Percentiles rank a stretch among this genome's conserved stretches.
Evolutionary conservation across 2,329 filamentous ascomycete genomes (phyloP).

Genomic region (Talaromyces albobiverticillius): DNA sequence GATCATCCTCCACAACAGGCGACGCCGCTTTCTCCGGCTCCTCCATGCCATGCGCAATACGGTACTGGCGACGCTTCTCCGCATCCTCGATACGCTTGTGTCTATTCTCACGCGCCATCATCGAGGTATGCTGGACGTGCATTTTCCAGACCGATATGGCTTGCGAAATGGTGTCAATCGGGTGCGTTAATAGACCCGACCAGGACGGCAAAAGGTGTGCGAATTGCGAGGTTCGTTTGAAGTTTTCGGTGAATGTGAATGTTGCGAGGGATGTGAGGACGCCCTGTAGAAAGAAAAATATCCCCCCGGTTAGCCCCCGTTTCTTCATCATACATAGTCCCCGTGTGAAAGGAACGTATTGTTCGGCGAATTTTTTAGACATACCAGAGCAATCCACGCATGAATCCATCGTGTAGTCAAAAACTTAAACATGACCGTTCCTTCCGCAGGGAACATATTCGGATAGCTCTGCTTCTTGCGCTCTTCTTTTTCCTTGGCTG

Average conservation of each 20-base stretch:
- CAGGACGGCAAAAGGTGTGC: slow-evolving; percentile 72
- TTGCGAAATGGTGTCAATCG: slow-evolving; percentile 63
- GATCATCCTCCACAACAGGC: slow-evolving; percentile 34
- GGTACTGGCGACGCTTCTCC: slow-evolving; percentile 78
- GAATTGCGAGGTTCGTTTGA: slow-evolving; percentile 74
- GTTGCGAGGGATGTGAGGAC: slow-evolving; percentile 68
- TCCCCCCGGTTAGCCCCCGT: too few species aligned
- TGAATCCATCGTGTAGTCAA: slow-evolving; percentile 75
- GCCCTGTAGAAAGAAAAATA: too few species aligned
- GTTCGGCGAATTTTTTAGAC: too few species aligned
- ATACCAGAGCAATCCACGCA: slow-evolving; percentile 77
- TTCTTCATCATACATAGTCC: too few species aligned
- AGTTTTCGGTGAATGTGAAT: slow-evolving; percentile 74
- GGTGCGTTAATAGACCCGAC: slow-evolving; percentile 66
- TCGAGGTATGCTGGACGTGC: slow-evolving; percentile 69
- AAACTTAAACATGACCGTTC: slow-evolving; percentile 81
- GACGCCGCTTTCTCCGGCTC: slow-evolving; percentile 32
- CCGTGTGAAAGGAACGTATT: too few species aligned
- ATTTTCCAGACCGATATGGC: slow-evolving; percentile 71
- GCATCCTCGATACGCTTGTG: slow-evolving; percentile 77
- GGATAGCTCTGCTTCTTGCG: slow-evolving; percentile 76
- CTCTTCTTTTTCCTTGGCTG: slow-evolving; percentile 61
- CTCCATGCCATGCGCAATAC: slow-evolving; percentile 80
- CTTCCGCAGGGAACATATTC: slow-evolving; percentile 80
- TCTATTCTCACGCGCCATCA: slow-evolving; percentile 68